Evolutionary conservation across 2,329 filamentous ascomycete genomes (phyloP).

Genomic region (Teratosphaeria pseudoeucalypti): DNA sequence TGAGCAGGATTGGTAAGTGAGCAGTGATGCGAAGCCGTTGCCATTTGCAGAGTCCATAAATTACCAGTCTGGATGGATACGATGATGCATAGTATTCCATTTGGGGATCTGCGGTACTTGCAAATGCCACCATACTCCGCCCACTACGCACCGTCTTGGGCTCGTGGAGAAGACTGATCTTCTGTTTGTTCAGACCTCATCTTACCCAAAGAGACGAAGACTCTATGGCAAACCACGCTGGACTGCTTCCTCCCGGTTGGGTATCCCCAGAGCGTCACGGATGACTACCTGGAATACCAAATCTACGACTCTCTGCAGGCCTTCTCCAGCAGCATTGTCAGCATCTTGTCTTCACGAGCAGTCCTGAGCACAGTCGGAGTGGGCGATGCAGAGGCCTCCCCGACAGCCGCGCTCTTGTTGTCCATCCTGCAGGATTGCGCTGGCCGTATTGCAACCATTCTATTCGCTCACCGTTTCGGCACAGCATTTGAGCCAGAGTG

Average conservation of each 20-base stretch:
- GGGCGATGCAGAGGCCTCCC: slow-evolving; percentile 66
- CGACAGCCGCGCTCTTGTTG: slow-evolving; percentile 70
- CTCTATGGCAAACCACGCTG: slow-evolving; percentile 36
- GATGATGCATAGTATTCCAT: neutral
- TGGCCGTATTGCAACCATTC: slow-evolving; percentile 71
- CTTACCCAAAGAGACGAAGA: slow-evolving; percentile 10
- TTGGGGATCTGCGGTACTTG: neutral
- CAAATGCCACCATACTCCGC: neutral
- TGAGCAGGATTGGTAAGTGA: slow-evolving; percentile 32
- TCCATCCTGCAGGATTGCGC: slow-evolving; percentile 75
- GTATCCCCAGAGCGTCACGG: slow-evolving; percentile 77
- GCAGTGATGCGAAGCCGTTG: neutral
- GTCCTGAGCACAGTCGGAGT: slow-evolving; percentile 72
- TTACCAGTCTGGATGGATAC: neutral
- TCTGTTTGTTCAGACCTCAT: slow-evolving; percentile 1
- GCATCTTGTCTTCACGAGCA: slow-evolving; percentile 69
- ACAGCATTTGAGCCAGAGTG: slow-evolving; percentile 80
- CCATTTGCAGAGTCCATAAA: neutral
- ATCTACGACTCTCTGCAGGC: slow-evolving; percentile 74
- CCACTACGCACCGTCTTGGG: neutral
- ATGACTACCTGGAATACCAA: slow-evolving; percentile 70
- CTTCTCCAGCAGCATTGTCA: slow-evolving; percentile 72
- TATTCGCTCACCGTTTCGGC: slow-evolving; percentile 74
- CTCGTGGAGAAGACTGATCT: neutral
- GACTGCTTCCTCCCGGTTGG: slow-evolving; percentile 77